Evolutionary conservation across 495 filamentous ascomycete genomes (phyloP), one percentile per base, ranked within the genome.

Genomic region (Penicillium argentinense): DNA sequence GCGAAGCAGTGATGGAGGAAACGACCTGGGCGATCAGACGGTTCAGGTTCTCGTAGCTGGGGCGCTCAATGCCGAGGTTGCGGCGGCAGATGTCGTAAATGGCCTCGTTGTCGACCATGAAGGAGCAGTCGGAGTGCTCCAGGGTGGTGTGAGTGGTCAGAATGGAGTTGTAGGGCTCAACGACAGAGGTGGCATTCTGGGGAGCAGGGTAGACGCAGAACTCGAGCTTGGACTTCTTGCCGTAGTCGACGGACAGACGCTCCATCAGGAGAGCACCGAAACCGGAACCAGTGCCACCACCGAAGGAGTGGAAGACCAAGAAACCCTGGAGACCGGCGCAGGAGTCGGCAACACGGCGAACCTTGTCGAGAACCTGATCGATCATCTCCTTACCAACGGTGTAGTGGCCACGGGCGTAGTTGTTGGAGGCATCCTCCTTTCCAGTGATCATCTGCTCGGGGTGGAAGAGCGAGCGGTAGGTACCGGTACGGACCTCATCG

Each of bases 41-140:
- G 82, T 98, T 98, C 47, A 98, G 82, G 81, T 97, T 95, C 75
- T 95, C 93, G 69, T 91, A 95, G 75, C 90, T 91, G 59, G 93
- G 93, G 42, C 95, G 87, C 77, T 96, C 89, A 56, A 98, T 91
- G 57, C 90, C 91, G 47, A 98, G 80, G 78, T 97, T 97, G 63
- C 91, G 84, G 63, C 90, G 86, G 84, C 93, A 98, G 72, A 98
- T 97, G 69, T 97, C 95, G 73, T 97, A 98, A 73, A 98, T 96
- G 59, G 93, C 93, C 77, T 98, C 93, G 69, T 98, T 98, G 74
- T 98, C 93, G 53, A 98, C 95, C 85, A 98, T 91, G 83, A 98
- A 98, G 55, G 87, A 92, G 80, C 93, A 98, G 79, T 98, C 93
- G 49, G 91, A 95, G 78, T 98, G 91, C 82, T 97, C 95, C 28